Conservation (phyloP, 2,329 filamentous ascomycete species). For the Ophiostoma sp. region DNA sequence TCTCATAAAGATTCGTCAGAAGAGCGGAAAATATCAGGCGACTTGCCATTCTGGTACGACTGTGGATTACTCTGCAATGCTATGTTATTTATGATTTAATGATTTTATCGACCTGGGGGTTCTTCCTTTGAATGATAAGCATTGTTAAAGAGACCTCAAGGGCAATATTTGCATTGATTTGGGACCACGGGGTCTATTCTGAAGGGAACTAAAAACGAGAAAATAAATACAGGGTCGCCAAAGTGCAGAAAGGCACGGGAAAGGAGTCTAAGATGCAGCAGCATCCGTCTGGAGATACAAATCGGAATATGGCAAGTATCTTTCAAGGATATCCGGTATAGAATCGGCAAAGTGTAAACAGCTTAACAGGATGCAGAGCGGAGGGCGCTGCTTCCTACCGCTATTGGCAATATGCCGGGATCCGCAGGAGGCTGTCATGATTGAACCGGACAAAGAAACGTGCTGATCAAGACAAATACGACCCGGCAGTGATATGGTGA, state of each 20-base stretch:
- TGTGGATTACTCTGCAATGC: background rate
- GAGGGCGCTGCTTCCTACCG: background rate
- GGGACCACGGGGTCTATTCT: background rate
- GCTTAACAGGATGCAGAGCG: background rate
- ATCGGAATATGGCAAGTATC: background rate
- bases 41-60: background rate
- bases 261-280: background rate
- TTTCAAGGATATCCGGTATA: background rate
- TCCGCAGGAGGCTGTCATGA: background rate
- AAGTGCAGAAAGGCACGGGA: background rate
- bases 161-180: background rate
- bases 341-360: background rate
- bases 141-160: background rate
- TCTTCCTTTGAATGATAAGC: background rate
- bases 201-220: background rate
- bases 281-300: background rate
- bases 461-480: background rate
- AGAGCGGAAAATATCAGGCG: background rate
- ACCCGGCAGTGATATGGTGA: background rate
- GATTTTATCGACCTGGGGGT: background rate
- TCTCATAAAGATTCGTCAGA: background rate
- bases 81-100: background rate
- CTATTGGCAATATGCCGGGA: background rate
- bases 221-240: background rate
- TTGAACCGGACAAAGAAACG: background rate